A percentile compares a stretch with the other conserved stretches of the same genome.
phyloP scores from a whole-genome alignment of 2,329 filamentous ascomycete species.

The Onygena corvina region DNA sequence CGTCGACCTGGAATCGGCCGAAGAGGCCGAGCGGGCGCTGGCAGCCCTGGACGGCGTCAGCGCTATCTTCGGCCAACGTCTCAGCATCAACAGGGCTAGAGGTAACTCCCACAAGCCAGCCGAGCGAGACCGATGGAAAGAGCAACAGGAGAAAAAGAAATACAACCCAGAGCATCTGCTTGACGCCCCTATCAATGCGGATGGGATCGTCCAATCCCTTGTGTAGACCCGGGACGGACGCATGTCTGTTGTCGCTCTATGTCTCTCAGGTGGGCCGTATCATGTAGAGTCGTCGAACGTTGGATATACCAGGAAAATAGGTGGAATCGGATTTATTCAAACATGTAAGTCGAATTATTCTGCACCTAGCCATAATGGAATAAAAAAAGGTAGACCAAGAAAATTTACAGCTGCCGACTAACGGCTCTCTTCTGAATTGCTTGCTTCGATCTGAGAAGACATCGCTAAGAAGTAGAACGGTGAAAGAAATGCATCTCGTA shows the following conservation, averaged over 20 bases:
- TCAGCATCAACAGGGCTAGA: constrained; percentile 32
- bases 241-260: too few species aligned
- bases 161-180: neutral
- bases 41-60: constrained; percentile 31
- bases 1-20: constrained; percentile 47
- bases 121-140: constrained; percentile 20
- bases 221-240: too few species aligned
- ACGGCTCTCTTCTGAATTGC: neutral
- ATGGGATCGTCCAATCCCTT: neutral
- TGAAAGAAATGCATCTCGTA: neutral
- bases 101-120: constrained; percentile 26
- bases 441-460: neutral
- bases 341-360: too few species aligned
- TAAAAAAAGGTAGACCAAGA: neutral
- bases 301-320: too few species aligned
- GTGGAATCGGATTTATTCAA: too few species aligned
- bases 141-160: constrained; percentile 3
- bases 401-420: neutral
- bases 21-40: constrained; percentile 45
- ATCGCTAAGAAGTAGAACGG: neutral
- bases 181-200: neutral
- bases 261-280: too few species aligned
- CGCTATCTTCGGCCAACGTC: constrained; percentile 30
- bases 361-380: too few species aligned
- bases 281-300: too few species aligned